These are phyloP conservation scores for Bipolaris zeicola DNA, from an alignment of 2,329 filamentous ascomycete species.

Conservation along the genomic window DNA sequence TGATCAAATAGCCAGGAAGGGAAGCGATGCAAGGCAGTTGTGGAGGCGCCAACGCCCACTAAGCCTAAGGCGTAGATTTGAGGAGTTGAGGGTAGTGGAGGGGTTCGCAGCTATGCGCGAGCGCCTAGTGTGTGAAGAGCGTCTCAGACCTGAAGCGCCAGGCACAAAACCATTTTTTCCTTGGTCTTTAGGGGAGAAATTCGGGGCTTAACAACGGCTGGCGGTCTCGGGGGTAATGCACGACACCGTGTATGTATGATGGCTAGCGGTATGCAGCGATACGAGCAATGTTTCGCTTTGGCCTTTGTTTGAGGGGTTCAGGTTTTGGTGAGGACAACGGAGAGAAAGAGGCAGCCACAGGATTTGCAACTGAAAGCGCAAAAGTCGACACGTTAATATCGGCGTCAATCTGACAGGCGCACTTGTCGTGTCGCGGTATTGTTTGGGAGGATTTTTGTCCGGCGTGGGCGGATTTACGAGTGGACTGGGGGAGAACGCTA, in stretches of 20 bases:
- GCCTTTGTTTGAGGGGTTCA: slow-evolving; percentile 2
- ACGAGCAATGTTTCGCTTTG: slow-evolving; percentile 21
- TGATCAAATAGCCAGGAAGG: slow-evolving; percentile 31
- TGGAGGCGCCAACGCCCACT: slow-evolving; percentile 32
- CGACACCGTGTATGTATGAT: slow-evolving; percentile 19
- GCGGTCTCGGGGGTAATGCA: slow-evolving; percentile 28
- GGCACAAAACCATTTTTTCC: slow-evolving; percentile 45
- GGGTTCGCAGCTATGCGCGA: slow-evolving; percentile 37
- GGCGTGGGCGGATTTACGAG: slow-evolving; percentile 11
- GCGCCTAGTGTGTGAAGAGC: slow-evolving; percentile 45
- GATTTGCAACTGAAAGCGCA: neutral
- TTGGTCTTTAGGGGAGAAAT: slow-evolving; percentile 23
- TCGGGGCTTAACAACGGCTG: slow-evolving; percentile 26
- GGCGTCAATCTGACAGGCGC: slow-evolving; percentile 6
- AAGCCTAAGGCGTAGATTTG: slow-evolving; percentile 22
- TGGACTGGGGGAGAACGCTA: slow-evolving; percentile 8
- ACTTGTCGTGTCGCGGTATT: slow-evolving; percentile 20
- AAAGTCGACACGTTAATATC: neutral
- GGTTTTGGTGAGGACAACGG: slow-evolving; percentile 7
- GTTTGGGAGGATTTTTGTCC: slow-evolving; percentile 15
- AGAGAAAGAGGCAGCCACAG: neutral
- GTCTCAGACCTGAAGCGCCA: slow-evolving; percentile 50
- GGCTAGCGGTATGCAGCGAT: slow-evolving; percentile 23
- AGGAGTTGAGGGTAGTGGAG: slow-evolving; percentile 25
- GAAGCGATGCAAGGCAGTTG: slow-evolving; percentile 29